A percentile compares a stretch with the other conserved stretches of the same genome.
Evolutionary conservation across 345 rosid species (phyloP).

Genomic region (Turritis glabra): DNA sequence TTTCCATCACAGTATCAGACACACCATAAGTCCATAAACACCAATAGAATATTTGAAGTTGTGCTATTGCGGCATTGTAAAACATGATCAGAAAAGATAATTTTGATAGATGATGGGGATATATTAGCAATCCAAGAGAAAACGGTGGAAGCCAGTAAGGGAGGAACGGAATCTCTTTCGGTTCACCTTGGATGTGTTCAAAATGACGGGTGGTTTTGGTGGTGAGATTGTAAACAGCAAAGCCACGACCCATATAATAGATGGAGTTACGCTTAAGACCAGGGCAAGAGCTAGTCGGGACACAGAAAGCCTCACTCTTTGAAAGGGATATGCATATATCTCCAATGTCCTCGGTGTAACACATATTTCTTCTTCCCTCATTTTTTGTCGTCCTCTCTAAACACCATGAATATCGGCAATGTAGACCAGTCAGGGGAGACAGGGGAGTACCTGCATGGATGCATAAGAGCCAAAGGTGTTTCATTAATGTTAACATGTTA

Average conservation of each 20-base stretch:
- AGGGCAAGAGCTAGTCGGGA: not conserved
- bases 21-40: too few species aligned
- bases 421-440: not conserved
- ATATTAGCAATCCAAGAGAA: too few species aligned
- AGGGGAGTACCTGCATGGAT: not conserved
- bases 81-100: too few species aligned
- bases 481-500: not conserved
- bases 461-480: not conserved
- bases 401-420: not conserved
- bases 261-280: conserved; percentile 14
- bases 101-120: too few species aligned
- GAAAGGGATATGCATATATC: conserved; percentile 2
- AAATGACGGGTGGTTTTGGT: not conserved
- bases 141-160: not conserved
- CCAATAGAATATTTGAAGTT: too few species aligned
- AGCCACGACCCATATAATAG: conserved; percentile 6
- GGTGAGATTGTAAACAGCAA: not conserved
- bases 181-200: not conserved
- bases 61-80: too few species aligned
- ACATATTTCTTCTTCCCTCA: not conserved
- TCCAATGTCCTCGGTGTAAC: conserved; percentile 16
- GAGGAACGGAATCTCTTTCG: not conserved
- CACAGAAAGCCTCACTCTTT: not conserved
- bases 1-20: too few species aligned
- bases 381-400: conserved; percentile 1